Evolutionary conservation across 23 red algal species (phyloP).

Genomic region (Pyropia yezoensis): DNA sequence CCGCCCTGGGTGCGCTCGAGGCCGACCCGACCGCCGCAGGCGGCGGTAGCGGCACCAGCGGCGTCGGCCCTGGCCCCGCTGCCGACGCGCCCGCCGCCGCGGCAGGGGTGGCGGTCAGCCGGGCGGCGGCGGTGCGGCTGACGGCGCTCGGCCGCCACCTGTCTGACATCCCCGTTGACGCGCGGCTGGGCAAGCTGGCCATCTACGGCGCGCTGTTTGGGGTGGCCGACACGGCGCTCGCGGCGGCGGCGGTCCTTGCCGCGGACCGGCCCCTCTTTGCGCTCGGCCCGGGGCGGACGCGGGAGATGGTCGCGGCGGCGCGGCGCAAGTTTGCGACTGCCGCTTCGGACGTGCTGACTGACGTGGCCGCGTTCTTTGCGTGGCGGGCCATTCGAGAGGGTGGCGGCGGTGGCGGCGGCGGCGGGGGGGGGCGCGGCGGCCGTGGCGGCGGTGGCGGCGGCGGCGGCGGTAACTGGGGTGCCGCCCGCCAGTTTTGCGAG

Average conservation of each 20-base stretch:
- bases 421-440: no score
- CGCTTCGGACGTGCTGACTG: constrained; percentile 57
- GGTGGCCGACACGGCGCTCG: constrained; percentile 47
- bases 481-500: constrained; percentile 27
- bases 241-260: constrained; percentile 47
- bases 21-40: neutral
- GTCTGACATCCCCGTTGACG: constrained; percentile 67
- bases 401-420: neutral
- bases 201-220: constrained; percentile 73
- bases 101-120: neutral
- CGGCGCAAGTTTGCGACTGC: constrained; percentile 32
- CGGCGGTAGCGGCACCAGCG: neutral
- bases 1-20: constrained; percentile 41
- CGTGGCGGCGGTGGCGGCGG: no score
- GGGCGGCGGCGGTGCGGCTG: constrained; percentile 10
- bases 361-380: constrained; percentile 30
- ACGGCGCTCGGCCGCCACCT: constrained; percentile 67
- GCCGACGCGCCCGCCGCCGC: no score
- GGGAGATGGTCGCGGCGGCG: constrained; percentile 25
- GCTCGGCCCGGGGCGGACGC: constrained; percentile 20
- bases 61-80: neutral
- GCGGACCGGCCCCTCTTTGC: constrained; percentile 66
- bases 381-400: constrained; percentile 43
- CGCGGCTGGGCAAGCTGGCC: constrained; percentile 67
- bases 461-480: neutral